Conservation (phyloP, 1,284 basidiomycete species). For the Kwoniella shivajii region DNA sequence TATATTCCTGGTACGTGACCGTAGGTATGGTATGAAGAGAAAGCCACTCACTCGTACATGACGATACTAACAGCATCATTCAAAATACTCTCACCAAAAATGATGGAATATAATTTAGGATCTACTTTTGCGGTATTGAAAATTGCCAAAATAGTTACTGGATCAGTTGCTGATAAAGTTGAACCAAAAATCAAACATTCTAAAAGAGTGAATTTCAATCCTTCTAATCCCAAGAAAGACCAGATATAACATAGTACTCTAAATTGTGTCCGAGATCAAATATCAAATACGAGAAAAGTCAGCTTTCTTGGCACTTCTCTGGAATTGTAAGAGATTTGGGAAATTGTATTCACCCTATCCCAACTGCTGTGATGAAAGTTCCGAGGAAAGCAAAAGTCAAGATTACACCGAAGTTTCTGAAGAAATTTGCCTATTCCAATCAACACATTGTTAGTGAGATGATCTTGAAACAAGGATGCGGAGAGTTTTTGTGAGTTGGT, state of each 20-base stretch:
- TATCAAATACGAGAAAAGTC: background rate
- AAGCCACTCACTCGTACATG: conserved; percentile 92
- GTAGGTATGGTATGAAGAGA: background rate
- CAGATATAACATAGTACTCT: conserved; percentile 91
- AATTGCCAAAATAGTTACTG: conserved; percentile 96
- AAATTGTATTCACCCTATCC: conserved; percentile 87
- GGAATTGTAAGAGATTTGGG: too few species aligned
- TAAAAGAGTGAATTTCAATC: conserved; percentile 71
- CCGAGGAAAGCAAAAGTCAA: conserved; percentile 94
- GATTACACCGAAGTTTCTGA: conserved; percentile 95
- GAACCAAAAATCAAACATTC: conserved; percentile 97
- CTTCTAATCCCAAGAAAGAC: conserved; percentile 87
- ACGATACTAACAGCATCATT: conserved; percentile 99
- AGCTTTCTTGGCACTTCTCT: too few species aligned
- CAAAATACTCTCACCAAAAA: conserved; percentile 94
- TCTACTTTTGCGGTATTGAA: conserved; percentile 99
- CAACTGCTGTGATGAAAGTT: conserved; percentile 95
- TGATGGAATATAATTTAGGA: conserved; percentile 95
- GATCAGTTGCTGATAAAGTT: conserved; percentile 95
- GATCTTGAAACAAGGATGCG: background rate
- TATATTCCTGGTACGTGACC: too few species aligned
- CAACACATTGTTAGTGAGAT: background rate
- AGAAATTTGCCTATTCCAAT: conserved; percentile 81
- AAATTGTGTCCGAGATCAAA: too few species aligned
- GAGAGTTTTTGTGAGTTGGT: background rate